Evolutionary conservation across 2,329 filamentous ascomycete genomes (phyloP).

Genomic region (Alternaria triticina): DNA sequence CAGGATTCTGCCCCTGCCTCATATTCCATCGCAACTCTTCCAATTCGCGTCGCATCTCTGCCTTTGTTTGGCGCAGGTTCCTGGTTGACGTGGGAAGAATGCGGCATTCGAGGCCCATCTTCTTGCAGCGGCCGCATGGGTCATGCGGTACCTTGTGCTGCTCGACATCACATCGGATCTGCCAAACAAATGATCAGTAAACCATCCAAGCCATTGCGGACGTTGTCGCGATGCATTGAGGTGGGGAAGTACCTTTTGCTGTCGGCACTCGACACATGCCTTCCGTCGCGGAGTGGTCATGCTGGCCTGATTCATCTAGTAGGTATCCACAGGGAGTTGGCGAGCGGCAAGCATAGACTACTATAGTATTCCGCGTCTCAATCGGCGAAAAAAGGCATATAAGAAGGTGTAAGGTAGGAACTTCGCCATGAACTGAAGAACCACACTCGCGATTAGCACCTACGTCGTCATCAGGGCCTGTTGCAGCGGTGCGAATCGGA

Average conservation of each 20-base stretch:
- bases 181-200: constrained; percentile 23
- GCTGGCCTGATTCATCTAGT: constrained; percentile 26
- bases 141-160: constrained; percentile 47
- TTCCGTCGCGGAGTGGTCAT: constrained; percentile 46
- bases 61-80: constrained; percentile 47
- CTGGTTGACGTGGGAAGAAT: constrained; percentile 47
- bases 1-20: constrained; percentile 34
- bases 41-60: constrained; percentile 47
- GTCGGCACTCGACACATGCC: constrained; percentile 47
- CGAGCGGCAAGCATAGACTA: constrained; percentile 26
- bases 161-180: constrained; percentile 50
- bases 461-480: constrained; percentile 43
- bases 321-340: constrained; percentile 29
- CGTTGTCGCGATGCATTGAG: constrained; percentile 2
- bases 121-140: constrained; percentile 44
- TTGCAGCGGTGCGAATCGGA: constrained; percentile 38
- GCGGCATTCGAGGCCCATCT: constrained; percentile 45
- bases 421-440: constrained; percentile 25
- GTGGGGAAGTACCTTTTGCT: constrained; percentile 43
- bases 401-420: constrained; percentile 24
- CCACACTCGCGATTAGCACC: constrained; percentile 28
- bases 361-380: constrained; percentile 20
- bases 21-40: constrained; percentile 47
- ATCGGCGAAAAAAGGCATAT: constrained; percentile 37
- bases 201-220: constrained; percentile 1